Base-by-base conservation (phyloP, 495 filamentous ascomycete genomes). In the Penicillium macrosclerotiorum region DNA sequence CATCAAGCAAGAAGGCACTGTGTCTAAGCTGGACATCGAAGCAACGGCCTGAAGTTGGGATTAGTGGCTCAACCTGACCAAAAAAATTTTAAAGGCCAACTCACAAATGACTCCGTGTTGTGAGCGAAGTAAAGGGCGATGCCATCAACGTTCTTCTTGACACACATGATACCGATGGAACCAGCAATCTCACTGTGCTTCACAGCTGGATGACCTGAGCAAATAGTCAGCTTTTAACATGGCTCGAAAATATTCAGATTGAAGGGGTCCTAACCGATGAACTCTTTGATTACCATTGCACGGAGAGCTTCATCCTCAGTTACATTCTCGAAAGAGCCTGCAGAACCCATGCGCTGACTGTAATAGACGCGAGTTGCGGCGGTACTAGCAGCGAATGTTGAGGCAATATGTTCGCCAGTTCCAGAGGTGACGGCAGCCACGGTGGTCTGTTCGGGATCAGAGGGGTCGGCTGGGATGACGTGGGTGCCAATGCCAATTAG, bases 381-480 rank as follows among this genome's bases (percentile, higher is more conserved):
- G 37, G 80, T 84, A 27, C 78, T 78, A 0, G 90, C 90, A 9
- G 89, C 90, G 69, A 89, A 76, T 1, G 89, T 92, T 1, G 92
- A 92, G 5, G 90, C 89, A 81, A 98, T 96, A 58, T 97, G 93
- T 71, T 98, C 93, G 26, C 93, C 93, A 4, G 93, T 98, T 22
- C 93, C 93, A 54, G 89, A 94, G 12, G 88, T 91, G 7, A 95
- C 89, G 23, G 79, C 78, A 24, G 88, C 90, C 25, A 93, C 86
- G 19, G 74, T 73, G 2, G 80, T 76, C 18, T 69, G 60, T 0
- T 86, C 78, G 2, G 71, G 61, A 53, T 88, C 85, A 27, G 79
- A 74, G 2, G 72, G 69, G 29, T 85, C 78, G 11, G 73, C 65
- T 0, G 90, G 90, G n/a, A 94, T 77, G 8, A 96, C 85, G 40